Conservation (phyloP, 2,329 filamentous ascomycete species). For the Cercospora beticola region DNA sequence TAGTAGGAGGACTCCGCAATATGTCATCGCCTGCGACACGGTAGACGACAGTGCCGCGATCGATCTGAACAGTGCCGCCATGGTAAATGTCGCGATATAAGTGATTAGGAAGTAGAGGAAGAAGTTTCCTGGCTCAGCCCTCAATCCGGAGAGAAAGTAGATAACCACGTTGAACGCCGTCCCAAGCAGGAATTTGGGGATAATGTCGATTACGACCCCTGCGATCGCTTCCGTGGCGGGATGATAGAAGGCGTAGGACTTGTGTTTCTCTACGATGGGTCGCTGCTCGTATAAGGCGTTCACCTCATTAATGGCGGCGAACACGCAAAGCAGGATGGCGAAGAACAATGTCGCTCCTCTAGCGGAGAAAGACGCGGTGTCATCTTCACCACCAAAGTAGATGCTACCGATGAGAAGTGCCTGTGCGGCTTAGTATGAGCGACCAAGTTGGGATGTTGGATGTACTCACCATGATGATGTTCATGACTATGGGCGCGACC, state of each 20-base stretch:
- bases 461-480: constrained; percentile 63
- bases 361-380: constrained; percentile 54
- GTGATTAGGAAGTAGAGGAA: constrained; percentile 65
- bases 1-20: constrained; percentile 54
- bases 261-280: constrained; percentile 51
- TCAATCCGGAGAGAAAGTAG: constrained; percentile 57
- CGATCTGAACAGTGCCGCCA: constrained; percentile 60
- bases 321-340: constrained; percentile 59
- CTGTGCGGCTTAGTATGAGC: constrained; percentile 41
- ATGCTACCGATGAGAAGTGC: constrained; percentile 63
- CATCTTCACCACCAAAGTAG: constrained; percentile 50
- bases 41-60: constrained; percentile 59
- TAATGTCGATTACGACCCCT: constrained; percentile 56
- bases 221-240: constrained; percentile 52
- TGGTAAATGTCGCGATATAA: constrained; percentile 55
- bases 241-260: constrained; percentile 44
- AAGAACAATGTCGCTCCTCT: constrained; percentile 61
- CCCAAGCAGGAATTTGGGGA: constrained; percentile 56
- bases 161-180: constrained; percentile 56
- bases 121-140: constrained; percentile 47
- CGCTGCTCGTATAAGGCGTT: constrained; percentile 58
- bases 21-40: constrained; percentile 63
- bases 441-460: too few species aligned
- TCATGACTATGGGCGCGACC: constrained; percentile 60
- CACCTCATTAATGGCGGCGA: constrained; percentile 64